Base-by-base conservation (phyloP, 2,329 filamentous ascomycete species). In the Fusarium chaquense region DNA sequence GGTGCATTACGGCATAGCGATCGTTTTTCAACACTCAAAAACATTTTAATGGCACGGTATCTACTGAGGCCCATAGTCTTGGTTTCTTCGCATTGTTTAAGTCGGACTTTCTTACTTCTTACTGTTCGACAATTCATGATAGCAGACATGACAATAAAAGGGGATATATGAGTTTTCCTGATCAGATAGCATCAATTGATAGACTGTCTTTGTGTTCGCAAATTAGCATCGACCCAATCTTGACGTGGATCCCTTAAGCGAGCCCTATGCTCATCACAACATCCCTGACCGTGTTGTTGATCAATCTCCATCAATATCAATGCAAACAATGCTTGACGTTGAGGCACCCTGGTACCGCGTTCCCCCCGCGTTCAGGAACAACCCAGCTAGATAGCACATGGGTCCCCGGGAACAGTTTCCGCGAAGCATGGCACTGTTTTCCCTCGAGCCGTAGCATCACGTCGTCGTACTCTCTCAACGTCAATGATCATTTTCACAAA, bases 1-100 rank as follows among this genome's bases (percentile, higher is more conserved):
- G 63, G 67, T 70, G 63, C 52, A 70, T 67, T 41, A 30, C 63
- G 53, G 54, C 64, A 49, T 59, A 67, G 67, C 67, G 54, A 61
- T 65, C 47, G 52, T 68, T 70, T 67, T 67, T 47, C 10, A 30
- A 30, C 28, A 30, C 28, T 30, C 28, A 30, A 46, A 44, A 46
- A 45, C 51, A 52, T 44, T 38, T 55, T 55, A 50, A 63, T 55
- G 67, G 26, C 46, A 43, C 36, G 50, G 45, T 41, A 38, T 64
- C 26, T 22, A 53, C 20, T 18, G 45, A 22, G 52, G 24, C 22
- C 28, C 30, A 24, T n/a, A 32, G 33, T 47, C 36, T 10, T 43
- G 41, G 51, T 60, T 59, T 62, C 24, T 57, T 46, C 38, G 13
- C 36, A 59, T 49, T 45, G 32, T 44, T 46, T 45, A 15, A 65